These are phyloP conservation scores for Apophysomyces trapeziformis DNA, from an alignment of 371 early-diverging fungal species.

Conservation along the genomic window DNA sequence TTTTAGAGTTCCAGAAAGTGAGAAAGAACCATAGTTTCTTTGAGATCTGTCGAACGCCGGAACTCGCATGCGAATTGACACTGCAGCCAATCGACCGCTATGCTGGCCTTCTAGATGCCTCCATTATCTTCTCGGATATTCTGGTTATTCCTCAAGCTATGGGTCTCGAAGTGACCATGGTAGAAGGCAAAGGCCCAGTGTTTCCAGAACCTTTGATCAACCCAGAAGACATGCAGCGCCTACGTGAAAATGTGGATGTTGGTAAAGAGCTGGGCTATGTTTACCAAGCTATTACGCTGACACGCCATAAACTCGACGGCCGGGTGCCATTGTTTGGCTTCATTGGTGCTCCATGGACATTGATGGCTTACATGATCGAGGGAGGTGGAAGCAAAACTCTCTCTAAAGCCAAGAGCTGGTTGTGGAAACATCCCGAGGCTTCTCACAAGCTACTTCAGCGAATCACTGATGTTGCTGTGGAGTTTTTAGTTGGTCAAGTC, in stretches of 20 bases:
- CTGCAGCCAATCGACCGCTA: conserved; percentile 96
- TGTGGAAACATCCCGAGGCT: conserved; percentile 82
- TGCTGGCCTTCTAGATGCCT: conserved; percentile 88
- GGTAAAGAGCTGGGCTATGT: conserved; percentile 85
- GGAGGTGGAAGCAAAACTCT: conserved; percentile 96
- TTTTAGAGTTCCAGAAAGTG: conserved; percentile 84
- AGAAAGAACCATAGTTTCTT: conserved; percentile 92
- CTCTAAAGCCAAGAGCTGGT: conserved; percentile 88
- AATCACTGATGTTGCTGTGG: conserved; percentile 84
- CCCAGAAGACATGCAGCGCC: conserved; percentile 76
- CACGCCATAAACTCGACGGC: conserved; percentile 84
- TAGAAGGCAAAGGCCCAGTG: conserved; percentile 91
- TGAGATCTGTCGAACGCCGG: conserved; percentile 92
- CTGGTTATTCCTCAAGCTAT: conserved; percentile 97
- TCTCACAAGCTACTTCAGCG: conserved; percentile 79
- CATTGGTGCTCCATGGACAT: conserved; percentile 97
- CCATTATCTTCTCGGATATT: conserved; percentile 98
- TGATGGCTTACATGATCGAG: conserved; percentile 98
- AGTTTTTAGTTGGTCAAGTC: conserved; percentile 92
- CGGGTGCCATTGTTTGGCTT: conserved; percentile 95
- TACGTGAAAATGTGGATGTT: conserved; percentile 71
- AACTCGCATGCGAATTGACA: conserved; percentile 93
- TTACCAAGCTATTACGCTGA: conserved; percentile 94
- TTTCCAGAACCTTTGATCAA: conserved; percentile 83
- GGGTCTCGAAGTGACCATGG: conserved; percentile 93